These are phyloP conservation scores for Starmerella stigmatis DNA, from an alignment of 805 yeast species.

Conservation along the genomic window DNA sequence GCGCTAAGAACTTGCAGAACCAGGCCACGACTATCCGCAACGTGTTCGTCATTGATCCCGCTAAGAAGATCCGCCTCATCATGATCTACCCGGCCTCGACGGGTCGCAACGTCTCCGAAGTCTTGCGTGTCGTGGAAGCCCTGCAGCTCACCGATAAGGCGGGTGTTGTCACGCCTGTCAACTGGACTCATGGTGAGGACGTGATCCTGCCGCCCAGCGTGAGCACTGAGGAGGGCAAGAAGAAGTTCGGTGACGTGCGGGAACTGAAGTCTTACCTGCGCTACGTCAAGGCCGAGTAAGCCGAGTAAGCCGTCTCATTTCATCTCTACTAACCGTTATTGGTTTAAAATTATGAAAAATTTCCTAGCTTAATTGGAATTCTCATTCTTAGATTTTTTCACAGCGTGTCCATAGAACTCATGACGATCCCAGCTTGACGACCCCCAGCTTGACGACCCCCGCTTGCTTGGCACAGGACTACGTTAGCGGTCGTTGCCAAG, in stretches of 20 bases:
- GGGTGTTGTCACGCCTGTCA: conserved; percentile 81
- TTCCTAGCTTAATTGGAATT: no score
- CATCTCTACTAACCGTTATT: no score
- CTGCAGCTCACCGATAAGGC: conserved; percentile 64
- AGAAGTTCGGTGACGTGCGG: conserved; percentile 75
- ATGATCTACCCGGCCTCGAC: conserved; percentile 87
- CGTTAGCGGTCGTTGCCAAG: no score
- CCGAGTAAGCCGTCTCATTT: no score
- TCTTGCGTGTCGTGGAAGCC: conserved; percentile 80
- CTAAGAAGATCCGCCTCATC: conserved; percentile 75
- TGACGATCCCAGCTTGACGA: no score
- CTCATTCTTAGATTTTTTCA: no score
- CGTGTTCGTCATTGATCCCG: conserved; percentile 83
- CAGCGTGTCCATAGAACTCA: no score
- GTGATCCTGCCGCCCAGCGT: conserved; percentile 86
- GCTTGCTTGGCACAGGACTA: no score
- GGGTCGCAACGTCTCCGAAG: conserved; percentile 91
- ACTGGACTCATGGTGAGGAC: conserved; percentile 85
- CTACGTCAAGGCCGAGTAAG: conserved; percentile 35
- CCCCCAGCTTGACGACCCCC: no score
- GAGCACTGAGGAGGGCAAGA: conserved; percentile 64
- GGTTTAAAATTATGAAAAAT: no score
- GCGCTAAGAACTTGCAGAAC: conserved; percentile 55
- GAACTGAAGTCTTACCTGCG: conserved; percentile 87
- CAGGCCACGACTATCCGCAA: conserved; percentile 84